Percentiles rank a stretch among this genome's conserved stretches.
These are phyloP conservation scores for Podaxis mareebaensis DNA, from an alignment of 768 basidiomycete species.

Conservation along the genomic window DNA sequence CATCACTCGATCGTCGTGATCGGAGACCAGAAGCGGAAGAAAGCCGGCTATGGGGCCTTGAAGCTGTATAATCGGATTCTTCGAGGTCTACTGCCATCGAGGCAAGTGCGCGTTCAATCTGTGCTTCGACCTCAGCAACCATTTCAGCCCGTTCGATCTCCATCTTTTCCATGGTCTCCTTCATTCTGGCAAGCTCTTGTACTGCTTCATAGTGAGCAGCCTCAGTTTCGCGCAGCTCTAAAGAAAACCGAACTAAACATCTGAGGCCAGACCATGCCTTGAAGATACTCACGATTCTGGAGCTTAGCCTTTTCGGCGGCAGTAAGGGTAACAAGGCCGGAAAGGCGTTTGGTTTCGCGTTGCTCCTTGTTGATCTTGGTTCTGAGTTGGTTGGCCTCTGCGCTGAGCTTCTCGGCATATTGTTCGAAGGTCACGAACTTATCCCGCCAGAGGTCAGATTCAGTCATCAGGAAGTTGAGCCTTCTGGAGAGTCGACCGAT, in stretches of 20 bases:
- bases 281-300: constrained; percentile 63
- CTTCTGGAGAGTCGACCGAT: constrained; percentile 84
- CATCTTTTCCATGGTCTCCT: constrained; percentile 82
- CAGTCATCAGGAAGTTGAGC: constrained; percentile 90
- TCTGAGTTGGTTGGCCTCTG: constrained; percentile 82
- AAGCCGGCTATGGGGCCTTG: constrained; percentile 66
- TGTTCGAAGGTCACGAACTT: constrained; percentile 94
- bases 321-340: constrained; percentile 75
- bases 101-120: constrained; percentile 83
- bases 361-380: constrained; percentile 91
- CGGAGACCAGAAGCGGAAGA: constrained; percentile 57
- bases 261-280: neutral
- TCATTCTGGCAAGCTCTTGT: constrained; percentile 82
- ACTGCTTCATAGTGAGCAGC: constrained; percentile 76
- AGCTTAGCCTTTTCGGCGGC: constrained; percentile 78
- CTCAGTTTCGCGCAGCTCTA: constrained; percentile 85
- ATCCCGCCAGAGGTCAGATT: constrained; percentile 87
- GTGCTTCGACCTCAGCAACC: constrained; percentile 92
- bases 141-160: constrained; percentile 84
- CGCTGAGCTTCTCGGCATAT: constrained; percentile 88
- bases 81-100: constrained; percentile 83
- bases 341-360: constrained; percentile 82
- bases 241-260: constrained; percentile 14
- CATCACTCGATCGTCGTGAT: constrained; percentile 64
- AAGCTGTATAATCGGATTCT: constrained; percentile 75